Evolutionary conservation across 208 protist species (phyloP).

Genomic region (Trypanosoma avium): DNA sequence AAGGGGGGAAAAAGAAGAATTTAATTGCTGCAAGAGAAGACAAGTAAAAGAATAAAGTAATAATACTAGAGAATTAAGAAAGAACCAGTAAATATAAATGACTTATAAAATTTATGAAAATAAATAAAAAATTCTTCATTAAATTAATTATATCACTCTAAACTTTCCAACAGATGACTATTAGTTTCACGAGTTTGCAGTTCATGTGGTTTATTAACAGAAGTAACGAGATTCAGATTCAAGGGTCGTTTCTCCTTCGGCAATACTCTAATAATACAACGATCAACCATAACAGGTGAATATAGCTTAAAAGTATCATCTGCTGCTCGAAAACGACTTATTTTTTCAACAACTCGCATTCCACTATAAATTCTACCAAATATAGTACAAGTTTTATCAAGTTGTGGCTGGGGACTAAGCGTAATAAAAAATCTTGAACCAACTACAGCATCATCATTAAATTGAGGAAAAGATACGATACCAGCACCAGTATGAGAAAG

Average conservation of each 20-base stretch:
- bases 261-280: slow-evolving; percentile 25
- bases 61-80: too few species aligned
- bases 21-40: neutral
- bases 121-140: too few species aligned
- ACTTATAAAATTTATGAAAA: too few species aligned
- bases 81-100: too few species aligned
- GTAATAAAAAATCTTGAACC: slow-evolving; percentile 48
- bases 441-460: slow-evolving; percentile 18
- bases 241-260: slow-evolving; percentile 11
- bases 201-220: neutral
- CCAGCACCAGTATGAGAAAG: slow-evolving; percentile 64
- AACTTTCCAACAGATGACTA: neutral
- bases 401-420: slow-evolving; percentile 46
- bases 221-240: slow-evolving; percentile 34
- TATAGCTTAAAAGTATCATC: slow-evolving; percentile 33
- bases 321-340: slow-evolving; percentile 37
- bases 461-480: slow-evolving; percentile 32
- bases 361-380: slow-evolving; percentile 66
- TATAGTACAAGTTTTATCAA: slow-evolving; percentile 48
- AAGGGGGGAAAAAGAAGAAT: neutral
- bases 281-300: slow-evolving; percentile 33
- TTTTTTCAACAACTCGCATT: slow-evolving; percentile 35
- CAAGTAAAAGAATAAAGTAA: neutral
- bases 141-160: too few species aligned
- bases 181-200: neutral